Base-by-base conservation (phyloP, 257 asterid genomes). In the Solanum pimpinellifolium region DNA sequence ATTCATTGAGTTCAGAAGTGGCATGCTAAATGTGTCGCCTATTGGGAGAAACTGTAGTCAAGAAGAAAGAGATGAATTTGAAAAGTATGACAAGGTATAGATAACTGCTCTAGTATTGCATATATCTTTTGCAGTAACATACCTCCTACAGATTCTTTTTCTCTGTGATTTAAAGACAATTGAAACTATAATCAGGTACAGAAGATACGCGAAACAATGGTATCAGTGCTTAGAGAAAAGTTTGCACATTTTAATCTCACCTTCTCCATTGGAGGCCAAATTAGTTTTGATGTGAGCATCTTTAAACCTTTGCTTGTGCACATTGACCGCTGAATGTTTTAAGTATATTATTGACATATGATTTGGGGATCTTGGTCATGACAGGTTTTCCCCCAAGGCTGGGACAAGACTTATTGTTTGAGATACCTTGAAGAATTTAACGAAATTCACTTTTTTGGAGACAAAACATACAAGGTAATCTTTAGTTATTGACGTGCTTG, bases 341-440 rank as follows among this genome's bases (percentile, higher is more conserved):
- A 72, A 72, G 16, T 72, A 18, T 85, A 44, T 25, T 25, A 21
- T 33, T 25, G 15, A 47, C 41, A 7, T 25, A 41, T 85, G 83
- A 72, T 72, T 85, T 47, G 31, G 49, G n/a, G 47, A 85, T 52
- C 5, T 42, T 72, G 83, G 37, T 33, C 15, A 9, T 39, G 33
- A 44, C 93, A 97, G 99, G 99, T 94, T 88, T 97, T 97, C 59
- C 99, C 99, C 88, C 96, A 87, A 88, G 98, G 99, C 46, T 96
- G 99, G 99, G 99, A 97, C 91, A 97, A 96, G 94, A 97, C 99
- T 23, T 97, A 93, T 87, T 97, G 99, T 92, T 93, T 97, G 97
- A 93, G 89, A 86, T 97, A 94, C 91, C 93, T 97, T 44, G 95
- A 93, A n/a, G 95, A 95, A 31, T 97, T 96, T 92, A 56, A 90